Evolutionary conservation across 2,329 filamentous ascomycete species (phyloP).

Genomic region (Sarocladium oryzae): DNA sequence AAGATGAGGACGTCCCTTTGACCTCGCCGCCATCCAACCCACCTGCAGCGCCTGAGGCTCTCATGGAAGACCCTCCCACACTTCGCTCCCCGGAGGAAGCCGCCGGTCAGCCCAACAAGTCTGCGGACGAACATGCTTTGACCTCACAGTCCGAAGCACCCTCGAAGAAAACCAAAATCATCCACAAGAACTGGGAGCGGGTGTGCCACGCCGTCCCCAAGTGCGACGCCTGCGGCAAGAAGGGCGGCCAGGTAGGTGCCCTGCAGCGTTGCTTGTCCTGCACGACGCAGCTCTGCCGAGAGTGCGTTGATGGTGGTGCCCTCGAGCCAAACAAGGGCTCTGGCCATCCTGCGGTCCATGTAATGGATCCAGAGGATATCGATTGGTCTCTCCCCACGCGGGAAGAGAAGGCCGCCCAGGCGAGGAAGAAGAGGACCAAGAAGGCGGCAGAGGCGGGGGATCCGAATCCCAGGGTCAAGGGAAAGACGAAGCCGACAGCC

Average conservation of each 20-base stretch:
- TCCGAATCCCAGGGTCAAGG: background rate
- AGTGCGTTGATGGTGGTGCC: background rate
- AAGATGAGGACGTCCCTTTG: no score
- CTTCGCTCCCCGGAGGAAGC: background rate
- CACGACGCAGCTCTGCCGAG: background rate
- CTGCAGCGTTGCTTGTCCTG: background rate
- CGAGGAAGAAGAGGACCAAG: background rate
- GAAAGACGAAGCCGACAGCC: background rate
- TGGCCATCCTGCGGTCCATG: background rate
- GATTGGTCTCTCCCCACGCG: background rate
- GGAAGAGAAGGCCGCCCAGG: slow-evolving; percentile 3
- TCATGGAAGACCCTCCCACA: background rate
- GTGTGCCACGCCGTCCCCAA: slow-evolving; percentile 3
- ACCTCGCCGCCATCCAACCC: background rate
- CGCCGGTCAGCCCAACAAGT: background rate
- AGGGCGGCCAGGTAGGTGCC: background rate
- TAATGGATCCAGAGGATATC: background rate
- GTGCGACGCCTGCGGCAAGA: slow-evolving; percentile 5
- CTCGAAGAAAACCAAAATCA: background rate
- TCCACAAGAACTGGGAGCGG: background rate
- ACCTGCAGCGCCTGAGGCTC: background rate
- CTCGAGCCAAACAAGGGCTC: background rate
- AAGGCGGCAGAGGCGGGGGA: background rate
- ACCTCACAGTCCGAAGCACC: background rate
- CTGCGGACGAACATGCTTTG: background rate